These are phyloP conservation scores for Xerocomellus chrysenteron DNA, from an alignment of 768 basidiomycete species.

Conservation along the genomic window DNA sequence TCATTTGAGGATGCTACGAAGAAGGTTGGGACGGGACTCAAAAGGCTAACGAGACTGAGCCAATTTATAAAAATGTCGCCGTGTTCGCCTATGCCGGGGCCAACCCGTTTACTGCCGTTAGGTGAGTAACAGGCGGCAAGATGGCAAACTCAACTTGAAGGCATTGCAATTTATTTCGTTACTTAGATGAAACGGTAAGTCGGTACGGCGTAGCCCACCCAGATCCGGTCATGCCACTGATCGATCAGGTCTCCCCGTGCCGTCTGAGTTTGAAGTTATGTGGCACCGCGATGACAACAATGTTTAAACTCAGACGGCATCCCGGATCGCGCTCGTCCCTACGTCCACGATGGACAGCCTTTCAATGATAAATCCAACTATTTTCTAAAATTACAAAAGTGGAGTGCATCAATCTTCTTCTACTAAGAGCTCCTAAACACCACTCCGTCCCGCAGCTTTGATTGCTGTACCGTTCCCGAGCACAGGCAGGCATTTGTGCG, in stretches of 20 bases:
- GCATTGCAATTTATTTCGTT: not conserved
- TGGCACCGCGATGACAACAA: not conserved
- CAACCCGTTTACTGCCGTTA: slow-evolving; percentile 21
- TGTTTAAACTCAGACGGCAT: not conserved
- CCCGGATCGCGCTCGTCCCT: not conserved
- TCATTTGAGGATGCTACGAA: slow-evolving; percentile 5
- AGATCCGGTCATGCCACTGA: not conserved
- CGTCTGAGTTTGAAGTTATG: not conserved
- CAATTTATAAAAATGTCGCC: slow-evolving; percentile 20
- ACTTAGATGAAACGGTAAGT: slow-evolving; percentile 5
- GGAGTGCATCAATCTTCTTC: not conserved
- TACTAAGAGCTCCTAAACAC: slow-evolving; percentile 34
- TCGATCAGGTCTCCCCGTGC: not conserved
- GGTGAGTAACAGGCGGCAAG: slow-evolving; percentile 3
- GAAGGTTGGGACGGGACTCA: not conserved
- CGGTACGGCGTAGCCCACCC: not conserved
- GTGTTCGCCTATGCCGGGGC: not conserved
- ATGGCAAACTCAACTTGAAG: not conserved
- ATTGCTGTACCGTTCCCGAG: slow-evolving; percentile 40
- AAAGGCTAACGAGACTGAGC: not conserved
- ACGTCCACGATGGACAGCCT: not conserved
- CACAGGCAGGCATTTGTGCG: slow-evolving; percentile 49
- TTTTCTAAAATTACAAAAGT: not conserved
- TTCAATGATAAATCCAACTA: not conserved
- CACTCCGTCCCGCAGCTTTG: slow-evolving; percentile 71